Evolutionary conservation across 768 basidiomycete genomes (phyloP).

Genomic region (Pulveroboletus sp.): DNA sequence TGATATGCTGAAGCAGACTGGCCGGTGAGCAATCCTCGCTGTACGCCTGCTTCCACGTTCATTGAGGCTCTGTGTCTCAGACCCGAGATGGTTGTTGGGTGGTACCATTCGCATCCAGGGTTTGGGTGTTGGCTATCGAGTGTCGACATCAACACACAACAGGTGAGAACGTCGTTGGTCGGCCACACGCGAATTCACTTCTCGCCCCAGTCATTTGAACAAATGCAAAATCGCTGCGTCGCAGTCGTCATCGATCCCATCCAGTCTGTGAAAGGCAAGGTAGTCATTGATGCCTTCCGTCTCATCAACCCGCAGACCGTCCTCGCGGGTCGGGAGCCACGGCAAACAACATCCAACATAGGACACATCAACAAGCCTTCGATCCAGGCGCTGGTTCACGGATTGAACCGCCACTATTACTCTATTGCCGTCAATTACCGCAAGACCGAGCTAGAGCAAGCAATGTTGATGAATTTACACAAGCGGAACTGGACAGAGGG

Average conservation of each 20-base stretch:
- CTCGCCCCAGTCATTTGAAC: constrained; percentile 81
- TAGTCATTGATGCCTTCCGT: constrained; percentile 98
- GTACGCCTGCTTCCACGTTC: neutral
- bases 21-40: constrained; percentile 55
- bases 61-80: constrained; percentile 34
- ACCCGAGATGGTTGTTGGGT: constrained; percentile 97
- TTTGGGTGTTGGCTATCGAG: constrained; percentile 99
- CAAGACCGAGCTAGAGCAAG: constrained; percentile 96
- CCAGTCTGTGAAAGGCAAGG: constrained; percentile 97
- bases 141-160: constrained; percentile 98
- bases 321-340: constrained; percentile 87
- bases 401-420: constrained; percentile 97
- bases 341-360: constrained; percentile 97
- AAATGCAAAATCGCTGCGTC: constrained; percentile 86
- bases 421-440: constrained; percentile 96
- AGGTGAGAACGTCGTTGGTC: constrained; percentile 42
- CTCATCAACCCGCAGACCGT: constrained; percentile 90
- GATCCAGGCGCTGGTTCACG: constrained; percentile 97
- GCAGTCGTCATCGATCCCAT: constrained; percentile 98
- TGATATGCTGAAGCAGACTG: constrained; percentile 99
- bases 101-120: constrained; percentile 99
- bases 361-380: constrained; percentile 99
- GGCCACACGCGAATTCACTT: constrained; percentile 11
- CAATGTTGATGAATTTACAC: constrained; percentile 98
- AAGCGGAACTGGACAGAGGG: constrained; percentile 99